Conservation (phyloP, 192 early-diverging fungal species). For the Phlyctochytrium planicorne region DNA sequence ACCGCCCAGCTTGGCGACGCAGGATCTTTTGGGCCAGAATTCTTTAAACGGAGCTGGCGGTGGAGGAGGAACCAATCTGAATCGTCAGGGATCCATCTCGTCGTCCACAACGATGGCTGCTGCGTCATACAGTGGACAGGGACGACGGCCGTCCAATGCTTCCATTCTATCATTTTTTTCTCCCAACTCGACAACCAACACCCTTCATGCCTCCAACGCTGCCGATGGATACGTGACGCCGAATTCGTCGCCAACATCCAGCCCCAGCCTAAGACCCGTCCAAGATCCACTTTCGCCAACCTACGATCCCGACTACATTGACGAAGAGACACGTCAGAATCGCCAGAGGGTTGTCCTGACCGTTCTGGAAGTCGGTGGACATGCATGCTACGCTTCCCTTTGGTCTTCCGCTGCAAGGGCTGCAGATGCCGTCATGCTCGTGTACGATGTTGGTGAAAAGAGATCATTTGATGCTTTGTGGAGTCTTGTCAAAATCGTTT, state of each 20-base stretch:
- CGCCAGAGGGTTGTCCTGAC: conserved; percentile 34
- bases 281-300: no score
- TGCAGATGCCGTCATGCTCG: conserved; percentile 42
- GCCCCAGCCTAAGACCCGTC: no score
- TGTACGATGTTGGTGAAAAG: conserved; percentile 39
- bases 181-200: conserved; percentile 11
- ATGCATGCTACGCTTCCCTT: conserved; percentile 28
- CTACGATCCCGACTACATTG: no score
- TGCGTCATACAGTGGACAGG: no score
- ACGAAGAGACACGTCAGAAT: conserved; percentile 28
- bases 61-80: no score
- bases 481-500: conserved; percentile 25
- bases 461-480: conserved; percentile 35
- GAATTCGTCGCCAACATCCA: no score
- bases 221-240: no score
- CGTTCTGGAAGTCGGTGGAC: conserved; percentile 34
- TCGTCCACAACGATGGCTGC: no score
- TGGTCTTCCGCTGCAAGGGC: conserved; percentile 29
- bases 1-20: not conserved
- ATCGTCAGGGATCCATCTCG: no score
- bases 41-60: no score
- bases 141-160: not conserved
- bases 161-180: not conserved
- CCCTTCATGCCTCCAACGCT: conserved; percentile 4
- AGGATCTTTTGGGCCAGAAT: no score